These are phyloP conservation scores for Syzygium aqueum DNA, from an alignment of 345 rosid genomes.

Conservation along the genomic window DNA sequence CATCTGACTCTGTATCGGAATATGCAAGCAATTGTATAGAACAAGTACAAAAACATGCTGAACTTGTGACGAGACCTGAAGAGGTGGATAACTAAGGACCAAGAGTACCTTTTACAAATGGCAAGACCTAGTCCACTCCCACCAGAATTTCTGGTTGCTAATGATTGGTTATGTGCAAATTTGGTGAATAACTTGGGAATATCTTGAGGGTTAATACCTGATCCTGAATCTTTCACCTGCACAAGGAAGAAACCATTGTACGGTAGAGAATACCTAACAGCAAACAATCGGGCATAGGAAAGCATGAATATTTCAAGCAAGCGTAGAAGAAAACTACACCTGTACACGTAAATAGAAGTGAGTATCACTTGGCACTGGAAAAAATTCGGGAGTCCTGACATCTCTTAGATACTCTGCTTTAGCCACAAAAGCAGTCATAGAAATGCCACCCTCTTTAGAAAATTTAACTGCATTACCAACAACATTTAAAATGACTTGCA, in stretches of 20 bases:
- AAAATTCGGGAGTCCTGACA: conserved; percentile 56
- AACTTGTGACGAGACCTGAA: not conserved
- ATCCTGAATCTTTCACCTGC: conserved; percentile 90
- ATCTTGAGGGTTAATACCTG: conserved; percentile 83
- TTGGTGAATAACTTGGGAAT: conserved; percentile 79
- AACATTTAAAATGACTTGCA: conserved; percentile 78
- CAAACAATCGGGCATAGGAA: not conserved
- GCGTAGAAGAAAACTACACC: conserved; percentile 34
- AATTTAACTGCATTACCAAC: conserved; percentile 96
- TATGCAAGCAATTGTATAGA: not conserved
- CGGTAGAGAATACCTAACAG: not conserved
- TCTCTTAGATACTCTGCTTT: conserved; percentile 60
- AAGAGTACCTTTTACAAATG: conserved; percentile 82
- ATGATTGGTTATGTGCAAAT: conserved; percentile 77
- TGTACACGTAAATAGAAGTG: conserved; percentile 83
- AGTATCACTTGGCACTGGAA: conserved; percentile 51
- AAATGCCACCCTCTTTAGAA: conserved; percentile 77
- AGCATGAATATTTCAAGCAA: not conserved
- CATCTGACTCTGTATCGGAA: not conserved
- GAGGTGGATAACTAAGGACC: not conserved
- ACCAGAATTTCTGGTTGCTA: conserved; percentile 49
- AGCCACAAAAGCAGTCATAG: conserved; percentile 65
- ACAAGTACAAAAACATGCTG: not conserved
- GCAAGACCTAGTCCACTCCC: conserved; percentile 99
- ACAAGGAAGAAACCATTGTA: conserved; percentile 3